Evolutionary conservation across 257 asterid genomes (phyloP), one percentile per base, ranked within the genome.

Genomic region (Apocynum venetum): DNA sequence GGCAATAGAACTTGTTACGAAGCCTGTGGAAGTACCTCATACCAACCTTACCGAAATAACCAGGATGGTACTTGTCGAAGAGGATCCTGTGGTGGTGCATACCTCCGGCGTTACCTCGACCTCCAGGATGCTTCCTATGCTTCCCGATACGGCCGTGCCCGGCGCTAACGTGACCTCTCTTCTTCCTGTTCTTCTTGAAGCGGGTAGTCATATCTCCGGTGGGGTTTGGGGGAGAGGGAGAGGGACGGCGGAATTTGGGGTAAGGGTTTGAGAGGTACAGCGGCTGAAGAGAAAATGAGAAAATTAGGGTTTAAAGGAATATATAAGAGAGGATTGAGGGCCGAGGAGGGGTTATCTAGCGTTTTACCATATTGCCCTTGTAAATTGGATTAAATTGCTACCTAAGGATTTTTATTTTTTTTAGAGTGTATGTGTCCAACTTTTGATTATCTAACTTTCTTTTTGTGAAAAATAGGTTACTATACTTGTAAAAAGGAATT

Each of bases 51-150:
- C 96, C 93, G 81, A 90, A 90, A 87, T 88, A 90, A 2, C 95
- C 92, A 0, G 92, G 95, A 35, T 90, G 95, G 51, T 90, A 90
- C 89, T 90, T 90, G 84, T 90, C 96, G 87, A 90, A 90, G 70
- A 90, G 91, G 85, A 90, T 90, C 3, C 93, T 88, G 90, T 90
- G 96, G 84, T 90, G 96, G 80, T 90, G 96, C 92, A 90, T 88
- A 2, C 96, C 96, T 48, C 96, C 96, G 59, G 93, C 96, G 68
- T 90, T 90, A 49, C 93, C 96, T 17, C 96, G 90, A 40, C 96
- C 96, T 4, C 90, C 91, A n/a, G 96, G 96, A 63, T 90, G 96
- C 91, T 90, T 90, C 75, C 93, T 87, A 84, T 90, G 96, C 74
- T 90, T 90, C 0, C 96, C 96, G 76, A 90, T 80, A 78, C 96